phyloP scores from a whole-genome alignment of 2,329 filamentous ascomycete genomes.

The Colletotrichum nymphaeae region DNA sequence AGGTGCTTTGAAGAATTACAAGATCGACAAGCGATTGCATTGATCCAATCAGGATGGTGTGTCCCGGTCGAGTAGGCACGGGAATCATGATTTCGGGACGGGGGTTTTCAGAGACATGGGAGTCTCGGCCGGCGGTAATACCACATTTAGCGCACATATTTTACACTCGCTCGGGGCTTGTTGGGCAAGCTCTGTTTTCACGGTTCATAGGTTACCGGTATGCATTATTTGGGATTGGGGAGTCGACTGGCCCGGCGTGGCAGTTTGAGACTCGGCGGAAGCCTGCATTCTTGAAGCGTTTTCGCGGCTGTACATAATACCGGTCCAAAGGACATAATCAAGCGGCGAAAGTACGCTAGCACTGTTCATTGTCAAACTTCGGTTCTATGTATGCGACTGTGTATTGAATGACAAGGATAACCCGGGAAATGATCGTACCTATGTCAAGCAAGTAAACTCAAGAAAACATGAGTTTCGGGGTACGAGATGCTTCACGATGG shows the following conservation, averaged over 20 bases:
- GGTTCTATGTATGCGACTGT: neutral
- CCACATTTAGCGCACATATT: conserved; percentile 26
- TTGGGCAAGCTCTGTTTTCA: neutral
- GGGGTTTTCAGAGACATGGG: neutral
- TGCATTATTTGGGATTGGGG: conserved; percentile 12
- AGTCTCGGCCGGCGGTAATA: conserved; percentile 22
- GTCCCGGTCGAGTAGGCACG: neutral
- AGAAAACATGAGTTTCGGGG: too few relatives aligned
- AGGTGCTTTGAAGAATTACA: neutral
- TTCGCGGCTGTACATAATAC: conserved; percentile 27
- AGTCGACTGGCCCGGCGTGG: conserved; percentile 14
- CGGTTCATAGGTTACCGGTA: conserved; percentile 19
- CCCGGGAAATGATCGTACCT: neutral
- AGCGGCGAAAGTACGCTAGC: neutral
- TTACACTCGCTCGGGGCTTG: conserved; percentile 22
- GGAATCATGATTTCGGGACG: conserved; percentile 3
- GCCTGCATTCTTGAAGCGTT: conserved; percentile 11
- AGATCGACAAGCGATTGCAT: neutral
- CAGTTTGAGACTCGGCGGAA: conserved; percentile 8
- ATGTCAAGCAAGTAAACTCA: neutral
- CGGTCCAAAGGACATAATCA: conserved; percentile 24
- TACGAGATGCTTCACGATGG: too few relatives aligned
- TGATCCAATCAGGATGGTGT: neutral
- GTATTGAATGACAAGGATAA: neutral
- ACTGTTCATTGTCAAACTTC: neutral